Percentiles rank a stretch among this genome's conserved stretches.
These are phyloP conservation scores for Curvularia hawaiiensis DNA, from an alignment of 2,329 filamentous ascomycete species.

Conservation along the genomic window DNA sequence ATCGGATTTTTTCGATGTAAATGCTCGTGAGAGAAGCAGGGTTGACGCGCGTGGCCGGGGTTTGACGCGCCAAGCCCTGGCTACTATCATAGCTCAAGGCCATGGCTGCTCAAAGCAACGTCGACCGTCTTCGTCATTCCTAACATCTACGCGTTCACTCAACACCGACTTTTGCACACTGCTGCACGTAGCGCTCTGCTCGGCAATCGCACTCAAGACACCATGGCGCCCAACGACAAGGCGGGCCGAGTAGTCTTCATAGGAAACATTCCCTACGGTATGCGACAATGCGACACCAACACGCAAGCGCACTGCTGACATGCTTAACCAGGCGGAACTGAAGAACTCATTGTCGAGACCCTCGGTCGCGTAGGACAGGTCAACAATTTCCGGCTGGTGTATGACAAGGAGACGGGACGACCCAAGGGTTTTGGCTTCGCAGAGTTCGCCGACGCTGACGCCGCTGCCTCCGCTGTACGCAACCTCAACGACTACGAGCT, in stretches of 20 bases:
- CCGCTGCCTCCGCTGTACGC: constrained; percentile 89
- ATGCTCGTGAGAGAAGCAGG: neutral
- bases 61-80: constrained; percentile 15
- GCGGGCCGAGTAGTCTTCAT: constrained; percentile 82
- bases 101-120: constrained; percentile 13
- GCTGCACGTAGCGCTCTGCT: neutral
- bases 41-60: constrained; percentile 6
- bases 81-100: constrained; percentile 6
- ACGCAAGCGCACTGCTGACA: constrained; percentile 19
- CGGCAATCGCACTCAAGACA: neutral
- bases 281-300: constrained; percentile 22
- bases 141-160: neutral
- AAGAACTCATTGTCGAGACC: constrained; percentile 94
- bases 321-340: constrained; percentile 73
- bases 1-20: neutral
- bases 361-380: constrained; percentile 91
- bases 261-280: constrained; percentile 84
- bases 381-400: constrained; percentile 88
- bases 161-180: neutral
- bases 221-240: constrained; percentile 60
- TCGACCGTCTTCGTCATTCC: neutral
- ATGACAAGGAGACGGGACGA: constrained; percentile 91
- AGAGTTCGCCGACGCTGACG: constrained; percentile 91
- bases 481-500: constrained; percentile 96
- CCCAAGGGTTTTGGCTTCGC: constrained; percentile 97